A percentile compares a stretch with the other conserved stretches of the same genome.
Conservation (phyloP, 2,329 filamentous ascomycete genomes). For the Fusarium temperatum region DNA sequence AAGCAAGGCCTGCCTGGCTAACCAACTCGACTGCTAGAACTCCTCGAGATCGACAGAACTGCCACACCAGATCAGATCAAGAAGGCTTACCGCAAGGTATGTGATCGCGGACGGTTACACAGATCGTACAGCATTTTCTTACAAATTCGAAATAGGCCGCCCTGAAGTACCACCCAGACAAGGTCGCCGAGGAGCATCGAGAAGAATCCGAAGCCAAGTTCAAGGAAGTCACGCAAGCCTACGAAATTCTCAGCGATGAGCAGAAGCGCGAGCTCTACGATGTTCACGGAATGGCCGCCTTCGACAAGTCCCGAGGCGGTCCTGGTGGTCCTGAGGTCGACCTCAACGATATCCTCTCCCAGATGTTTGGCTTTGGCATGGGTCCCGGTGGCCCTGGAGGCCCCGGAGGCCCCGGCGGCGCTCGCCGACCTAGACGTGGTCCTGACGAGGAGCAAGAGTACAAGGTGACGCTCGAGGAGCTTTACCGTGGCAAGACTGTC, state of each 20-base stretch:
- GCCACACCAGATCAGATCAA: conserved; percentile 86
- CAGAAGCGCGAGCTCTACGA: conserved; percentile 94
- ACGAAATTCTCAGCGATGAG: conserved; percentile 97
- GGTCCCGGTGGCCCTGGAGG: conserved; percentile 58
- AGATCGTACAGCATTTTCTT: conserved; percentile 3
- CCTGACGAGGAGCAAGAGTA: conserved; percentile 90
- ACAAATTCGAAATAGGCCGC: conserved; percentile 70
- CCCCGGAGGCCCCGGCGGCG: conserved; percentile 61
- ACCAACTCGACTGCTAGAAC: conserved; percentile 61
- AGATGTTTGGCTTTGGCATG: conserved; percentile 88
- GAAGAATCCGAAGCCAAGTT: conserved; percentile 89
- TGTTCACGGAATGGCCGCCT: conserved; percentile 93
- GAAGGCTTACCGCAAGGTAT: conserved; percentile 94
- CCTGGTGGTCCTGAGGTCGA: conserved; percentile 77
- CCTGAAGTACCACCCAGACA: conserved; percentile 91
- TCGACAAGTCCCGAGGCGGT: conserved; percentile 78
- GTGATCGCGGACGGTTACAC: conserved; percentile 31
- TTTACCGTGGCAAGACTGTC: conserved; percentile 98
- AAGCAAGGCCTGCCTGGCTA: conserved; percentile 6
- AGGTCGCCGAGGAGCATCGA: conserved; percentile 86
- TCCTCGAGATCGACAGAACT: conserved; percentile 77
- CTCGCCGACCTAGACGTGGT: conserved; percentile 73
- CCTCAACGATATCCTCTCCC: conserved; percentile 89
- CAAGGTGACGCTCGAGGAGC: conserved; percentile 88
- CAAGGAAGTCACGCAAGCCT: conserved; percentile 92